A percentile compares a stretch with the other conserved stretches of the same genome.
These are phyloP conservation scores for Alternaria arbusti DNA, from an alignment of 2,329 filamentous ascomycete genomes.

Conservation along the genomic window DNA sequence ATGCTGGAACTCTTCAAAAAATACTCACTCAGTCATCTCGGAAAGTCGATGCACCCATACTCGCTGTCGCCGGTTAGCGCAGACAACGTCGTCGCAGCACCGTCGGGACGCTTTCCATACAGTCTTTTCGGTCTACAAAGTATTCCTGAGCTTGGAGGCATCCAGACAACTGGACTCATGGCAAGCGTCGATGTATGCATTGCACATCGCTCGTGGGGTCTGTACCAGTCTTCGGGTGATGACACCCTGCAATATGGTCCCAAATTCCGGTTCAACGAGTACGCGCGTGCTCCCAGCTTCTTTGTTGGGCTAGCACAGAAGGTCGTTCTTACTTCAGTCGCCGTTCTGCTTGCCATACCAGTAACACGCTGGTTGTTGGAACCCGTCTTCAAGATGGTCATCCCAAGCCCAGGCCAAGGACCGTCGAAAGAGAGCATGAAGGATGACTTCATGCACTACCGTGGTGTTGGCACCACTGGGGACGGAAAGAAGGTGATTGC, in stretches of 20 bases:
- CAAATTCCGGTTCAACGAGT: conserved; percentile 64
- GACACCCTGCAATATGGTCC: conserved; percentile 58
- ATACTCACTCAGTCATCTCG: conserved; percentile 56
- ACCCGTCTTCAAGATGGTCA: conserved; percentile 37
- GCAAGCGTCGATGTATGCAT: conserved; percentile 62
- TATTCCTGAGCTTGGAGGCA: conserved; percentile 65
- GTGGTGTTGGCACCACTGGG: conserved; percentile 67
- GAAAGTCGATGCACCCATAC: conserved; percentile 58
- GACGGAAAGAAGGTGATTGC: conserved; percentile 60
- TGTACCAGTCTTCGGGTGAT: conserved; percentile 49
- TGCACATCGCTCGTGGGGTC: conserved; percentile 65
- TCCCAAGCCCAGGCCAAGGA: conserved; percentile 38
- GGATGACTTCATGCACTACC: conserved; percentile 68
- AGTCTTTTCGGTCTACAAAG: conserved; percentile 59
- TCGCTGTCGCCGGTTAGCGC: conserved; percentile 56
- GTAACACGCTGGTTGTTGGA: conserved; percentile 57
- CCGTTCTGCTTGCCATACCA: conserved; percentile 57
- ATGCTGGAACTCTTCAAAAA: conserved; percentile 63
- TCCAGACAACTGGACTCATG: conserved; percentile 61
- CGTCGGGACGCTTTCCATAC: conserved; percentile 48
- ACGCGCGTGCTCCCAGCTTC: conserved; percentile 58
- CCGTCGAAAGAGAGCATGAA: conserved; percentile 58
- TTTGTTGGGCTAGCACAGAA: conserved; percentile 59
- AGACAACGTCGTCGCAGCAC: conserved; percentile 42
- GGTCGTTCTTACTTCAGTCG: conserved; percentile 53